Conservation (phyloP, 768 basidiomycete genomes). For the Boletales sp. region DNA sequence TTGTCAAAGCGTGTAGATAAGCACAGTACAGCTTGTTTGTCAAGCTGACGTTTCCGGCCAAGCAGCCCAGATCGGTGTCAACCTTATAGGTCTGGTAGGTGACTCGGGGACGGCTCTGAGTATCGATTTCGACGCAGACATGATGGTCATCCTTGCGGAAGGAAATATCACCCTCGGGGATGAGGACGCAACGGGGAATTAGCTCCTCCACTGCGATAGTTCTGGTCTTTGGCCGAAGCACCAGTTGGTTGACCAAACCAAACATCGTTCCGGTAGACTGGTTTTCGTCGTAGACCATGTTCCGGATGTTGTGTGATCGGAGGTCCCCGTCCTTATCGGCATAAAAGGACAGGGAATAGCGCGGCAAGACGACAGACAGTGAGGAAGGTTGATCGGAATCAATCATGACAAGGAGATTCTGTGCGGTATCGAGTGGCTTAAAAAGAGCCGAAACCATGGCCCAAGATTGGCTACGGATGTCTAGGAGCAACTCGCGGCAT, state of each 20-base stretch:
- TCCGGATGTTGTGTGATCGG: slow-evolving; percentile 39
- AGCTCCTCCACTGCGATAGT: background rate
- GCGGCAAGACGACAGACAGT: slow-evolving; percentile 35
- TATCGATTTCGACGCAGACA: slow-evolving; percentile 14
- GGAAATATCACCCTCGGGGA: slow-evolving; percentile 35
- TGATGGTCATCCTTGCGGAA: slow-evolving; percentile 11
- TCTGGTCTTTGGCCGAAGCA: slow-evolving; percentile 32
- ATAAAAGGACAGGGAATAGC: slow-evolving; percentile 40
- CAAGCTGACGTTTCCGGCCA: slow-evolving; percentile 23
- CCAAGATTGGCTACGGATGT: slow-evolving; percentile 26
- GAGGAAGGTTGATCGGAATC: background rate
- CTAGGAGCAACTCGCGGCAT: slow-evolving; percentile 16
- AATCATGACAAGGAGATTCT: slow-evolving; percentile 21
- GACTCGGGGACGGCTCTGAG: background rate
- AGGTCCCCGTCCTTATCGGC: slow-evolving; percentile 31
- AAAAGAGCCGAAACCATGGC: slow-evolving; percentile 25
- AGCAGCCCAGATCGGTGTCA: slow-evolving; percentile 28
- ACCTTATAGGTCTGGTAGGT: slow-evolving; percentile 27
- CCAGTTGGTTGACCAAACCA: slow-evolving; percentile 38
- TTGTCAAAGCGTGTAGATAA: slow-evolving; percentile 45
- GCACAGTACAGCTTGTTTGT: slow-evolving; percentile 33
- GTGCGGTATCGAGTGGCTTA: slow-evolving; percentile 19
- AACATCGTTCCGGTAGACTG: slow-evolving; percentile 45
- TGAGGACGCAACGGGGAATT: slow-evolving; percentile 29
- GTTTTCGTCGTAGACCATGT: slow-evolving; percentile 38